Conservation (phyloP, 495 filamentous ascomycete species). For the Lindgomyces ingoldianus region DNA sequence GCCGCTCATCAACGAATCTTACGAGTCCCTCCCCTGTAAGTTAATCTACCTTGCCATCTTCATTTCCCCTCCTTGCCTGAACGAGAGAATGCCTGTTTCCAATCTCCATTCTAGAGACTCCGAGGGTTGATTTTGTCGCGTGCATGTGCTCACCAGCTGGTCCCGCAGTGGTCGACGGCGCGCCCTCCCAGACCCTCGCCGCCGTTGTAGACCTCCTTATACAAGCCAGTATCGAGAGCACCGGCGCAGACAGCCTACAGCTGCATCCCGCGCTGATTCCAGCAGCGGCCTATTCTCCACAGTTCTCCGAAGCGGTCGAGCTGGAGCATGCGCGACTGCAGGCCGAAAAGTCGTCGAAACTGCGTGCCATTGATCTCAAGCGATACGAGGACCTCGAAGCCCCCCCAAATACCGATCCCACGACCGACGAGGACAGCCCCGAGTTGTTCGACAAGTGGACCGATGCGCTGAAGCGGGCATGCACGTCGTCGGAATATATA, state of each 20-base stretch:
- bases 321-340: conserved; percentile 64
- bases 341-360: conserved; percentile 48
- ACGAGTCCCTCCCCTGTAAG: conserved; percentile 90
- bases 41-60: too few species aligned
- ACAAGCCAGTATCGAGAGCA: conserved; percentile 57
- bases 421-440: conserved; percentile 34
- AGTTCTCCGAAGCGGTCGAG: conserved; percentile 63
- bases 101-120: too few species aligned
- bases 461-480: conserved; percentile 51
- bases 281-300: conserved; percentile 40
- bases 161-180: conserved; percentile 73
- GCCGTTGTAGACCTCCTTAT: too few species aligned
- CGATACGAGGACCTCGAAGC: conserved; percentile 73
- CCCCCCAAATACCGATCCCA: conserved; percentile 35
- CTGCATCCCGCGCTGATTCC: conserved; percentile 49
- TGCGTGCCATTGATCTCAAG: conserved; percentile 67
- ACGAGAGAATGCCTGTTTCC: conserved; percentile 11
- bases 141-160: not conserved
- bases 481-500: conserved; percentile 68
- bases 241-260: conserved; percentile 48
- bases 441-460: conserved; percentile 39
- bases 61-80: conserved; percentile 13
- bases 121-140: too few species aligned
- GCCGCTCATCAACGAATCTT: conserved; percentile 68
- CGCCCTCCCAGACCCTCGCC: conserved; percentile 59